Evolutionary conservation across 768 basidiomycete species (phyloP).

Genomic region (Termitomyces sp.): DNA sequence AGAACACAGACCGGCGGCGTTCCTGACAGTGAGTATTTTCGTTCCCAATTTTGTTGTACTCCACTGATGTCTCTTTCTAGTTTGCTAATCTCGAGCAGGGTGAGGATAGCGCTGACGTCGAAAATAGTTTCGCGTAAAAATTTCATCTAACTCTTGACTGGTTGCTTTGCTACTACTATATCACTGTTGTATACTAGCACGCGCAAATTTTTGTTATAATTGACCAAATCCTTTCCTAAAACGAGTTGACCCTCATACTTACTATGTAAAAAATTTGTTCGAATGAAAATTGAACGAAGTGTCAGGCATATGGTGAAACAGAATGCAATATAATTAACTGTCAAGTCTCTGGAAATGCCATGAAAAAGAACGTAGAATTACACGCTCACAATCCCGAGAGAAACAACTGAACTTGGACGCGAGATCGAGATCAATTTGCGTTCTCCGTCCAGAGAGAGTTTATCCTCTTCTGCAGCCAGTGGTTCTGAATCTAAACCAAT

Average conservation of each 20-base stretch:
- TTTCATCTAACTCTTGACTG: neutral
- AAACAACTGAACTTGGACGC: slow-evolving; percentile 49
- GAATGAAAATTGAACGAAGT: neutral
- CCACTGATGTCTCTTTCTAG: slow-evolving; percentile 31
- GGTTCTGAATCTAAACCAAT: slow-evolving; percentile 28
- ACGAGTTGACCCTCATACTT: too few relatives aligned
- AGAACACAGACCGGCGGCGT: slow-evolving; percentile 89
- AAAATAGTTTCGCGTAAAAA: slow-evolving; percentile 85
- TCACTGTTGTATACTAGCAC: slow-evolving; percentile 14
- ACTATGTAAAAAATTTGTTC: neutral
- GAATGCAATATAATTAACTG: slow-evolving; percentile 1
- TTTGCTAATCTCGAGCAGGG: slow-evolving; percentile 89
- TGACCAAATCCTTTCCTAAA: neutral
- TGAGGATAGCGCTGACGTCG: slow-evolving; percentile 93
- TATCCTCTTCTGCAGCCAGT: slow-evolving; percentile 20
- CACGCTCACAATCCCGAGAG: slow-evolving; percentile 45
- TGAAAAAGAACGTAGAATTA: slow-evolving; percentile 17
- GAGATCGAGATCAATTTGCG: slow-evolving; percentile 37
- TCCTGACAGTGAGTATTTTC: slow-evolving; percentile 69
- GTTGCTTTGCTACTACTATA: slow-evolving; percentile 6
- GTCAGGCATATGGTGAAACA: slow-evolving; percentile 6
- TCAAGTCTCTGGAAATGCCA: neutral
- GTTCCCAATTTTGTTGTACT: neutral
- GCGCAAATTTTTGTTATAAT: neutral
- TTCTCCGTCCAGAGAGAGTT: slow-evolving; percentile 25